phyloP scores from a whole-genome alignment of 257 asterid species.

The Capsicum rhomboideum region DNA sequence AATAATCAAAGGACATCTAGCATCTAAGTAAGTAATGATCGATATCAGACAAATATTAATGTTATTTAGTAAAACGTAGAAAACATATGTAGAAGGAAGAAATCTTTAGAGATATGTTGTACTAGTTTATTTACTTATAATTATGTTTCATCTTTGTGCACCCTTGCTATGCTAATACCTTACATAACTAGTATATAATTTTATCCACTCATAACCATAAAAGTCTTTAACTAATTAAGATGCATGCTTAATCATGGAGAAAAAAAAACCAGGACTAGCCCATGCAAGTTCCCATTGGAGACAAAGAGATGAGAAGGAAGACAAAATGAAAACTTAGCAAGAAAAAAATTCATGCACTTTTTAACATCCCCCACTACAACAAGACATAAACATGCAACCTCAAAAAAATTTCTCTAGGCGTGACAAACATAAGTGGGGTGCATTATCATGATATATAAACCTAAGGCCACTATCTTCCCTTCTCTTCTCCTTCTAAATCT shows the following conservation, averaged over 20 bases:
- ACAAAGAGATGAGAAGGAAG: background rate
- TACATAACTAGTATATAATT: background rate
- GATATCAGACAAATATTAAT: background rate
- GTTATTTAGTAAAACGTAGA: background rate
- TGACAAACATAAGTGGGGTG: slow-evolving; percentile 82
- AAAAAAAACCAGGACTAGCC: background rate
- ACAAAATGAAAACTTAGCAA: slow-evolving; percentile 3
- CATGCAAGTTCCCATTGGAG: background rate
- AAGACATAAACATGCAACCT: slow-evolving; percentile 14
- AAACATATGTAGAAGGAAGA: background rate
- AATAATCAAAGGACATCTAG: background rate
- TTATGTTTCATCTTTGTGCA: background rate
- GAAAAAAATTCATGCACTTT: background rate
- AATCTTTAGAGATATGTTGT: background rate
- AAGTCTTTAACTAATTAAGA: background rate
- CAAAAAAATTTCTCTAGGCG: slow-evolving; percentile 43
- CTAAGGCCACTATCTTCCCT: slow-evolving; percentile 25
- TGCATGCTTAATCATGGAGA: background rate
- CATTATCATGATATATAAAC: slow-evolving; percentile 64
- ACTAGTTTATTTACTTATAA: background rate
- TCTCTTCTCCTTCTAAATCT: slow-evolving; percentile 4
- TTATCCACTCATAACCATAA: background rate
- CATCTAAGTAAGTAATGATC: too few relatives aligned
- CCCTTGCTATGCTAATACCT: background rate
- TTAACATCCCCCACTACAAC: background rate